Conservation (phyloP, 2,329 filamentous ascomycete species). For the Aspergillaceae sp. region DNA sequence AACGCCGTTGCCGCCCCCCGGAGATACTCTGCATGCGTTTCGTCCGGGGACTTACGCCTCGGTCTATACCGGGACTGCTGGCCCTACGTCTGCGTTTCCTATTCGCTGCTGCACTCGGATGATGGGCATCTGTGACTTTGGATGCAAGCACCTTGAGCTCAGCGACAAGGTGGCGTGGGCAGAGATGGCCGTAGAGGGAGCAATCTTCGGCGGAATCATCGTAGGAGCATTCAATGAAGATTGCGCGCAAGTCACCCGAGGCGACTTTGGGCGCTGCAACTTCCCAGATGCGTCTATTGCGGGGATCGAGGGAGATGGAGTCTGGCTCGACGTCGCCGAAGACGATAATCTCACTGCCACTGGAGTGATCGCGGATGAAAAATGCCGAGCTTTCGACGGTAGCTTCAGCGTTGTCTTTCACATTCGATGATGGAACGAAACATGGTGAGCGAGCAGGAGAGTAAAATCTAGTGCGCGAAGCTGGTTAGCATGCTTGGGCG, state of each 20-base stretch:
- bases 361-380: constrained; percentile 71
- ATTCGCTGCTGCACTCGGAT: constrained; percentile 24
- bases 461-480: constrained; percentile 15
- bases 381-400: constrained; percentile 73
- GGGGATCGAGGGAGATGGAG: constrained; percentile 67
- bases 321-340: constrained; percentile 97
- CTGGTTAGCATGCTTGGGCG: neutral
- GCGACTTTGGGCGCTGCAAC: constrained; percentile 81
- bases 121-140: constrained; percentile 54
- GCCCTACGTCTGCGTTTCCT: constrained; percentile 36
- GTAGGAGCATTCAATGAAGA: constrained; percentile 96
- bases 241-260: constrained; percentile 60
- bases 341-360: constrained; percentile 71
- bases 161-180: constrained; percentile 69
- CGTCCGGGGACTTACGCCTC: constrained; percentile 19
- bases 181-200: constrained; percentile 78
- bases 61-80: constrained; percentile 10
- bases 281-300: constrained; percentile 76
- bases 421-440: constrained; percentile 6
- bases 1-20: neutral
- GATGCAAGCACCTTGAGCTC: constrained; percentile 66
- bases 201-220: constrained; percentile 70
- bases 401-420: constrained; percentile 15
- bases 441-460: constrained; percentile 24
- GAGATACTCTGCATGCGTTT: constrained; percentile 12